A percentile compares a stretch with the other conserved stretches of the same genome.
Conservation (phyloP, 2,329 filamentous ascomycete genomes). For the Ciborinia camelliae region DNA sequence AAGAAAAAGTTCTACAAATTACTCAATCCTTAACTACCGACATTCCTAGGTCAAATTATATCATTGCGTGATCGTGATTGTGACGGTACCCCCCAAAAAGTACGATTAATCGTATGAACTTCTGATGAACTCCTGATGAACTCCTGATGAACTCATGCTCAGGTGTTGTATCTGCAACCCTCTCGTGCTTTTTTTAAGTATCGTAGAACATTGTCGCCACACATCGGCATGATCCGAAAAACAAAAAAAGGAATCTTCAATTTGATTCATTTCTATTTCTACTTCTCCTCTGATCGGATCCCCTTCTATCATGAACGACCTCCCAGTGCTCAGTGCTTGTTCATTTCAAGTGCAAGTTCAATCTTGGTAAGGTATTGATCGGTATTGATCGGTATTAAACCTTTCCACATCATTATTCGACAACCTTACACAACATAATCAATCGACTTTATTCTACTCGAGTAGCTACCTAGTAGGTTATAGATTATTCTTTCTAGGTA, state of each 20-base stretch:
- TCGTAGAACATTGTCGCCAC: background rate
- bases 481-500: no score
- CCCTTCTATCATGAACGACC: no score
- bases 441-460: background rate
- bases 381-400: no score
- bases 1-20: background rate
- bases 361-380: no score
- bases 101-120: constrained; percentile 13
- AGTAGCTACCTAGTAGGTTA: no score
- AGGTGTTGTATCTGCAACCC: background rate
- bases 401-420: background rate
- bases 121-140: background rate
- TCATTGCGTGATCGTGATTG: background rate
- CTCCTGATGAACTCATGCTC: background rate
- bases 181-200: background rate
- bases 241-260: background rate
- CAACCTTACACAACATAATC: background rate
- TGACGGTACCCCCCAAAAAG: background rate
- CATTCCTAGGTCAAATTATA: no score
- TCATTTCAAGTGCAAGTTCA: no score
- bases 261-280: background rate
- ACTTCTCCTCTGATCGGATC: background rate
- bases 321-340: no score
- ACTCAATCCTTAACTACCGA: background rate
- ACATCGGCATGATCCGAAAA: background rate